phyloP scores from a whole-genome alignment of 345 rosid genomes.

The Eucalyptus caleyi region DNA sequence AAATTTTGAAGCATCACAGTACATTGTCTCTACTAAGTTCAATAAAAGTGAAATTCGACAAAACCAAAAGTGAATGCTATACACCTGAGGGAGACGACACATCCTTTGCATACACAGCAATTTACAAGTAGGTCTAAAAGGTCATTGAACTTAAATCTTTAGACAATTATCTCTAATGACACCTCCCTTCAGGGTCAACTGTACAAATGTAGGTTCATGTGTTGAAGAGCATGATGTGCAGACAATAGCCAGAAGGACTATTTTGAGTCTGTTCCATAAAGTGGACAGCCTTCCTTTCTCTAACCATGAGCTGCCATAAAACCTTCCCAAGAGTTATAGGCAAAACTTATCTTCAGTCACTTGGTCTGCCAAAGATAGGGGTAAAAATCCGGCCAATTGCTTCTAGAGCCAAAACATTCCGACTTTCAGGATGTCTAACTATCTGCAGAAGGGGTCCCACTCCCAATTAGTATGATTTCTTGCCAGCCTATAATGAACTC shows the following conservation, averaged over 20 bases:
- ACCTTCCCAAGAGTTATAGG: neutral
- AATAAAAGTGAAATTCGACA: neutral
- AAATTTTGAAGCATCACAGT: too few relatives aligned
- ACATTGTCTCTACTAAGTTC: too few relatives aligned
- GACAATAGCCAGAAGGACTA: neutral
- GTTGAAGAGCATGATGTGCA: neutral
- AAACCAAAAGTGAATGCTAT: neutral
- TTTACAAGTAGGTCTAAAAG: neutral
- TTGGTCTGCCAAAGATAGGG: slow-evolving; percentile 4
- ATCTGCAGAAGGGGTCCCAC: slow-evolving; percentile 21
- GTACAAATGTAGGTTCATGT: neutral
- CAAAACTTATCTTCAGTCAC: neutral
- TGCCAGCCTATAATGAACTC: neutral
- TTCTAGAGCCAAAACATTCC: slow-evolving; percentile 64
- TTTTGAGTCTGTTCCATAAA: neutral
- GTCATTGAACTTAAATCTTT: neutral
- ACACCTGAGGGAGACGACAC: neutral
- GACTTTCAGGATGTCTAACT: slow-evolving; percentile 64
- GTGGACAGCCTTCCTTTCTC: neutral
- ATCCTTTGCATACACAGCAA: neutral
- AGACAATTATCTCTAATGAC: neutral
- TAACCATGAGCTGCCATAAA: neutral
- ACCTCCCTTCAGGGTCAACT: neutral
- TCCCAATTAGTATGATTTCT: neutral
- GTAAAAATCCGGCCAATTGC: slow-evolving; percentile 74